These are phyloP conservation scores for Alternaria conjuncta DNA, from an alignment of 2,329 filamentous ascomycete genomes.

Conservation along the genomic window DNA sequence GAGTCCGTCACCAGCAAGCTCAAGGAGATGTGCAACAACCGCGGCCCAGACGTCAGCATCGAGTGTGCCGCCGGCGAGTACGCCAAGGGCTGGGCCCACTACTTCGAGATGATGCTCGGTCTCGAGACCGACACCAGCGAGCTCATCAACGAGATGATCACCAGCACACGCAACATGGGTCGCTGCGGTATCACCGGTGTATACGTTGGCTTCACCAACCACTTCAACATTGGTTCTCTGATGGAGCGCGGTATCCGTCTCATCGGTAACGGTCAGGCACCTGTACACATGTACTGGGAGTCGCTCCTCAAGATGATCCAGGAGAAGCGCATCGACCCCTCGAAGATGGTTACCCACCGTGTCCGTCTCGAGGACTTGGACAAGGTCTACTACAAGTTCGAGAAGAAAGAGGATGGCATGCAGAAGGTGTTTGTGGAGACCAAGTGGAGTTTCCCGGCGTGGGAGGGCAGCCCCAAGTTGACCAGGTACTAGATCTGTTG, in stretches of 20 bases:
- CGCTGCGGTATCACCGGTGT: constrained; percentile 79
- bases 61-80: constrained; percentile 72
- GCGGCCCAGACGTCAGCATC: constrained; percentile 75
- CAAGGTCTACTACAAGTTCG: constrained; percentile 65
- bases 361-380: constrained; percentile 60
- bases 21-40: constrained; percentile 73
- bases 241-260: constrained; percentile 89
- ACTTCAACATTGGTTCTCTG: constrained; percentile 81
- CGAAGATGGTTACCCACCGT: constrained; percentile 82
- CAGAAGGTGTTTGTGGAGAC: constrained; percentile 80
- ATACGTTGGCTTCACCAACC: constrained; percentile 72
- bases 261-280: constrained; percentile 72
- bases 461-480: constrained; percentile 58
- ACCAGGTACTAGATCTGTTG: constrained; percentile 49
- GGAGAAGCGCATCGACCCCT: constrained; percentile 71
- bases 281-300: constrained; percentile 85
- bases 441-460: constrained; percentile 61
- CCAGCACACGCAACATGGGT: constrained; percentile 73
- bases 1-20: constrained; percentile 73
- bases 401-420: constrained; percentile 75
- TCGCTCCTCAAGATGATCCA: constrained; percentile 73
- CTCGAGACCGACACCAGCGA: constrained; percentile 86
- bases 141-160: constrained; percentile 80
- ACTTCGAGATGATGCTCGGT: constrained; percentile 66
- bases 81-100: constrained; percentile 66